Base-by-base conservation (phyloP, 2,329 filamentous ascomycete species). In the Tolypocladium ophioglossoides region DNA sequence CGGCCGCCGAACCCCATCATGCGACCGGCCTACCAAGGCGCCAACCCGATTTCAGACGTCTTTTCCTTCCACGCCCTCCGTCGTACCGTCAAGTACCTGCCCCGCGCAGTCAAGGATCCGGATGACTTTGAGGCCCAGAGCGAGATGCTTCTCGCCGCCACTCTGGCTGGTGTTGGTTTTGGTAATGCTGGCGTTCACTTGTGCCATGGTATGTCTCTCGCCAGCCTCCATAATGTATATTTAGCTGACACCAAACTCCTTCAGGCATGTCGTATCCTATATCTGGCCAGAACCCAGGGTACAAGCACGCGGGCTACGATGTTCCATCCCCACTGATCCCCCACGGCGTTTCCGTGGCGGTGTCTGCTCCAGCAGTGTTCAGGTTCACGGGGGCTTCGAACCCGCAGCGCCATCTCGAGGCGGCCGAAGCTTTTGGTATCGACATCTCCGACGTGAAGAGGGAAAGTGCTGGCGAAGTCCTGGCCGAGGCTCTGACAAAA, bases 41-140 rank as follows among this genome's bases (percentile, higher is more conserved):
- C 94, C 8, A 99, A 99, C 68, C 94, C 94, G 2, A 99, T 99
- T 63, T 95, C 89, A 46, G 94, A 99, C 68, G 92, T 99, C 61
- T 99, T 99, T 76, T 95, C 89, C 4, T 78, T 99, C 22, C 86
- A 89, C 62, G 91, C 94, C 0, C 79, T 99, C 7, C 79, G 82
- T 34, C 82, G 82, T 62, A 96, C 91, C 0, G 84, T 96, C 59
- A 91, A 96, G 72, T 99, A 96, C 66, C 84, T 99, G 0, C 94
- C 92, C 0, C 83, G 92, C 54, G 87, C 91, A 0, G 88, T 95
- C 3, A 84, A 79, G 55, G 88, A 97, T 63, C 91, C 92, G 0
- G 91, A 96, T 37, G 94, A 99, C 68, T 78, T 82, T 57, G 94
- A 97, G 70, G 95, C 95, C 0, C 94, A 99, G 71, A 87, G 83